Evolutionary conservation across 176 grass and related monocot species (phyloP).

Genomic region (Carex kokanica): DNA sequence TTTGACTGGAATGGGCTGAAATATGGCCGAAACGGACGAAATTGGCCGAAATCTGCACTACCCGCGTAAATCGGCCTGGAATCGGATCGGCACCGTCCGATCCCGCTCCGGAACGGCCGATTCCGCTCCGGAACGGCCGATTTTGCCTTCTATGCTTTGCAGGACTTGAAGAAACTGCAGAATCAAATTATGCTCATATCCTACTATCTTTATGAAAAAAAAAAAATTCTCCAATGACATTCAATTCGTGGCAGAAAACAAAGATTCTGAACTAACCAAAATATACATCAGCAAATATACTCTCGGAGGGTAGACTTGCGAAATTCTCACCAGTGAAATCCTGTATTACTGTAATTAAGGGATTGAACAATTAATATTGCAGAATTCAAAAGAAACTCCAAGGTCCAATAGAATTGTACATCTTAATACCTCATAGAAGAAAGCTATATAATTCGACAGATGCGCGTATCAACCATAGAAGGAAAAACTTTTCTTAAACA

Average conservation of each 20-base stretch:
- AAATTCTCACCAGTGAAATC: conserved; percentile 28
- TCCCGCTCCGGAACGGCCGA: no score
- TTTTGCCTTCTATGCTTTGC: no score
- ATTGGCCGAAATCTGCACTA: no score
- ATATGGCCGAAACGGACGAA: no score
- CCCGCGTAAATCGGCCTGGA: no score
- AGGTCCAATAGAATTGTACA: background rate
- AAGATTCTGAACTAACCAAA: background rate
- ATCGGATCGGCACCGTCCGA: no score
- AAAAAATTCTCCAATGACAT: background rate
- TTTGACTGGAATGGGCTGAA: no score
- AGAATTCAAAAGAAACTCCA: background rate
- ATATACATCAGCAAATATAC: background rate
- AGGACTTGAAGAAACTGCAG: background rate
- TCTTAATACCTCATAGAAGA: conserved; percentile 22
- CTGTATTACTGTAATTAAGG: background rate
- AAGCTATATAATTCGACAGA: conserved; percentile 57
- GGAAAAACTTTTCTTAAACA: no score
- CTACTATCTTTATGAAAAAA: background rate
- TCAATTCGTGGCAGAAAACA: background rate
- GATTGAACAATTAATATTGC: background rate
- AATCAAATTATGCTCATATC: background rate
- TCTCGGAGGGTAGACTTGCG: conserved; percentile 14
- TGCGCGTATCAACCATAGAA: conserved; percentile 70
- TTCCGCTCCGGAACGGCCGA: no score